These are phyloP conservation scores for Fusarium miscanthi DNA, from an alignment of 2,329 filamentous ascomycete genomes.

Conservation along the genomic window DNA sequence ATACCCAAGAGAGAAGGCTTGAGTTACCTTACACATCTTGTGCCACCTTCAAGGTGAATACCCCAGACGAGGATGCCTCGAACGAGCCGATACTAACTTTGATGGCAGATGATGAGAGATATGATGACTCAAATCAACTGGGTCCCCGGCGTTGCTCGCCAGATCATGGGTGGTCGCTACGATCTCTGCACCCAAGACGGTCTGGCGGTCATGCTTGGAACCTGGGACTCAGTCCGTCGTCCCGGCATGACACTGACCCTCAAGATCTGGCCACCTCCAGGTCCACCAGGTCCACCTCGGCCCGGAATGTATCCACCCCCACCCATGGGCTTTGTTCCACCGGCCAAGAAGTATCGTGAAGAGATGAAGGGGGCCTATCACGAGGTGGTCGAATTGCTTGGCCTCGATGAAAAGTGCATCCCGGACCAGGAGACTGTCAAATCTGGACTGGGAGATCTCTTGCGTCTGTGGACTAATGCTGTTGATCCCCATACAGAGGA, in stretches of 20 bases:
- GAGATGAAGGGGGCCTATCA: background rate
- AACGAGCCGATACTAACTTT: accelerated
- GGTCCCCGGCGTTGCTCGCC: background rate
- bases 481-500: background rate
- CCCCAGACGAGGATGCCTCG: accelerated
- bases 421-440: background rate
- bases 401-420: accelerated
- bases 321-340: too few relatives aligned
- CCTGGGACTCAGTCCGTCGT: background rate
- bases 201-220: background rate
- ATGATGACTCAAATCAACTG: background rate
- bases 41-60: background rate
- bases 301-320: background rate
- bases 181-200: background rate
- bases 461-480: slow-evolving; percentile 8
- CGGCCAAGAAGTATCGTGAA: background rate
- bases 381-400: background rate
- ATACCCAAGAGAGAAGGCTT: background rate
- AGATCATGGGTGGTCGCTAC: background rate
- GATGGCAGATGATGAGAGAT: background rate
- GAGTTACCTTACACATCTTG: background rate
- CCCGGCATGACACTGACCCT: slow-evolving; percentile 2
- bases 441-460: background rate
- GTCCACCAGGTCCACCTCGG: background rate
- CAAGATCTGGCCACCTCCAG: background rate